Percentiles rank a stretch among this genome's conserved stretches.
phyloP scores from a whole-genome alignment of 495 filamentous ascomycete genomes.

The Cercophora sp. region DNA sequence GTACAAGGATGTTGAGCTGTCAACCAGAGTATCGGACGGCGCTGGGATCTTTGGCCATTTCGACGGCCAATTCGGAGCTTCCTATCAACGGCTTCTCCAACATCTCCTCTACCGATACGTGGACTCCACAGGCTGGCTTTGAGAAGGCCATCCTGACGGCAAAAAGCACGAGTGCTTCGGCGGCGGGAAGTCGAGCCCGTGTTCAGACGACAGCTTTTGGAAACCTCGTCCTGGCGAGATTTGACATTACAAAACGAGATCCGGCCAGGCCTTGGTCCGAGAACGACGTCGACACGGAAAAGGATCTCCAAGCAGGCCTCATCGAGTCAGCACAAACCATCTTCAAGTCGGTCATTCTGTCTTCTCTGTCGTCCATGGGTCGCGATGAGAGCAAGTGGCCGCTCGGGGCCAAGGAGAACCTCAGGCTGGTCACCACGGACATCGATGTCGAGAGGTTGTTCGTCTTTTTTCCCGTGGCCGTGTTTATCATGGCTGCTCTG shows the following conservation, averaged over 20 bases:
- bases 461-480: conserved; percentile 2
- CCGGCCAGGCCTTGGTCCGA: not conserved
- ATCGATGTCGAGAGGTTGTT: conserved; percentile 1
- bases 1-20: not conserved
- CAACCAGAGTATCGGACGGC: not conserved
- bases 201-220: conserved; percentile 1
- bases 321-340: conserved; percentile 2
- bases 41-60: not conserved
- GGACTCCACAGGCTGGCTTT: not conserved
- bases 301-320: not conserved
- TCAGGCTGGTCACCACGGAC: not conserved
- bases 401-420: not conserved
- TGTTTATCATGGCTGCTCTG: not conserved
- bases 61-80: not conserved
- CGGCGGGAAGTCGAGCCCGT: conserved; percentile 1
- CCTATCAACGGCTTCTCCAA: not conserved
- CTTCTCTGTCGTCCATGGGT: not conserved
- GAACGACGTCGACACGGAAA: conserved; percentile 1
- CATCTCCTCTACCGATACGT: not conserved
- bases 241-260: conserved; percentile 1
- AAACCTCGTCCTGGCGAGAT: not conserved
- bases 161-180: not conserved
- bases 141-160: not conserved
- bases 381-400: conserved; percentile 3
- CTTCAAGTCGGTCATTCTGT: not conserved